Percentiles rank a stretch among this genome's conserved stretches.
phyloP scores from a whole-genome alignment of 139 green algal genomes.

The Tetradesmus obliquus region DNA sequence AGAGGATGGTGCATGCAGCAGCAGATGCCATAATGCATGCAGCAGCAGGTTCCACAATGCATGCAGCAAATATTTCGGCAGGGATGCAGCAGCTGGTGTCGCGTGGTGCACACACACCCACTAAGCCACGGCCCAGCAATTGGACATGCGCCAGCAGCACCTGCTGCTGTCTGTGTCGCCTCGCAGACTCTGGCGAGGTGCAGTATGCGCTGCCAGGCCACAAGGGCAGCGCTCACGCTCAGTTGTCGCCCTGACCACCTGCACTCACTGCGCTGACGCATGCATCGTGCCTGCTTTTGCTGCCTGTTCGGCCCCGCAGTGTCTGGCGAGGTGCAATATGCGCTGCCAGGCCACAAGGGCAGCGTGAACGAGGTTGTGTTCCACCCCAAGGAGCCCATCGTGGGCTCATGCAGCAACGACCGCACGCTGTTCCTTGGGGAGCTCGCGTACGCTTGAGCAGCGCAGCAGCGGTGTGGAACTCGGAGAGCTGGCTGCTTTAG shows the following conservation, averaged over 20 bases:
- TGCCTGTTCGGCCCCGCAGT: not conserved
- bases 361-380: slow-evolving; percentile 95
- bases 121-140: too few relatives aligned
- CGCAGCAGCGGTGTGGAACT: too few relatives aligned
- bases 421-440: slow-evolving; percentile 91
- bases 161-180: not conserved
- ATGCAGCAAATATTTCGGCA: too few relatives aligned
- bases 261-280: not conserved
- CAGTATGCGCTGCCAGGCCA: slow-evolving; percentile 95
- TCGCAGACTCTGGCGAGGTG: slow-evolving; percentile 63
- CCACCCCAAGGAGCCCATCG: slow-evolving; percentile 93
- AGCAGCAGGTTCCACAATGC: too few relatives aligned
- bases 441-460: slow-evolving; percentile 52
- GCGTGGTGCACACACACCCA: too few relatives aligned
- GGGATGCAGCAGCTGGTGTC: too few relatives aligned
- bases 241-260: not conserved
- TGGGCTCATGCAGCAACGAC: slow-evolving; percentile 82
- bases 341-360: slow-evolving; percentile 93
- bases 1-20: slow-evolving; percentile 43
- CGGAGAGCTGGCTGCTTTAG: too few relatives aligned
- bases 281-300: not conserved
- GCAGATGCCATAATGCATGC: not conserved
- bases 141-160: too few relatives aligned
- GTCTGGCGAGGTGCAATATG: slow-evolving; percentile 81
- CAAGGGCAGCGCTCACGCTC: slow-evolving; percentile 68